These are phyloP conservation scores for Maudiozyma turicensis DNA, from an alignment of 805 yeast species.

Conservation along the genomic window DNA sequence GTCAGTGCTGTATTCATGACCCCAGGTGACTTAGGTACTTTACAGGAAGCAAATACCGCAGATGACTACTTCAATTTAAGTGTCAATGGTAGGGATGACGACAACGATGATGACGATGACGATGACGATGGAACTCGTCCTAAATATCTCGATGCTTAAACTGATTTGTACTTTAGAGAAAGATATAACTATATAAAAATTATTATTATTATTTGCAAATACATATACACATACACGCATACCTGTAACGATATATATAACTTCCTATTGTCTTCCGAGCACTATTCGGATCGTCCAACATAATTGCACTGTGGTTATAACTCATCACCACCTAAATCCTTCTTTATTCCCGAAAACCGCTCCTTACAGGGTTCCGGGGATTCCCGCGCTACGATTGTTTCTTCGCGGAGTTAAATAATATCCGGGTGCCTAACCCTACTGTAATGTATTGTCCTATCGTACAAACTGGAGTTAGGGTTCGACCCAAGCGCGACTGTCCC, in stretches of 20 bases:
- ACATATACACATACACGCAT: neutral
- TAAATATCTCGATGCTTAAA: neutral
- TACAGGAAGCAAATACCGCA: slow-evolving; percentile 77
- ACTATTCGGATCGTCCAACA: neutral
- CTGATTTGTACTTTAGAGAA: too few species aligned
- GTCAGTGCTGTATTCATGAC: slow-evolving; percentile 63
- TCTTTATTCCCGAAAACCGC: too few species aligned
- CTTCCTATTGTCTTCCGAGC: neutral
- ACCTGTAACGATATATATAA: neutral
- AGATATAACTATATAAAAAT: too few species aligned
- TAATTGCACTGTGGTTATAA: too few species aligned
- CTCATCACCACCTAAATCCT: too few species aligned
- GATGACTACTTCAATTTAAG: slow-evolving; percentile 61
- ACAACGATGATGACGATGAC: slow-evolving; percentile 31
- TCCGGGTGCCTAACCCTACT: too few species aligned
- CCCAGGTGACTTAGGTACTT: slow-evolving; percentile 95
- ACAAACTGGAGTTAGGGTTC: too few species aligned
- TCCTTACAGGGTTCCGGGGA: too few species aligned
- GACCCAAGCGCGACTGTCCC: too few species aligned
- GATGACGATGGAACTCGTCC: slow-evolving; percentile 5
- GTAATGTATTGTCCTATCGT: too few species aligned
- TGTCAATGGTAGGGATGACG: slow-evolving; percentile 30
- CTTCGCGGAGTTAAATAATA: too few species aligned
- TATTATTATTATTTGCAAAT: neutral
- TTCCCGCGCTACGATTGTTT: too few species aligned